Base-by-base conservation (phyloP, 2,329 filamentous ascomycete species). In the Aphanocladium album region DNA sequence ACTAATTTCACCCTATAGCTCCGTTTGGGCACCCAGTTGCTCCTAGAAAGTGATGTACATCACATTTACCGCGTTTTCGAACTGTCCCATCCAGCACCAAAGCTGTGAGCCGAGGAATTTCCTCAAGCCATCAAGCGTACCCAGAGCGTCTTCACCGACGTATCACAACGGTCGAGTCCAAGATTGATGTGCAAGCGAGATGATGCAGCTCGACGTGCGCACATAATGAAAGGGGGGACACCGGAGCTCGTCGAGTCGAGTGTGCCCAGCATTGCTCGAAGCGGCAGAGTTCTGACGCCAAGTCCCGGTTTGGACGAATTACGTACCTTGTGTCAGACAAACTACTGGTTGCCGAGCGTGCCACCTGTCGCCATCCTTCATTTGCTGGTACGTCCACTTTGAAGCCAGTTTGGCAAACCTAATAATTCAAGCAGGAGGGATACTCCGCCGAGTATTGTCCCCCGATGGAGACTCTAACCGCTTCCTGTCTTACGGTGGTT, bases 131-230 rank as follows among this genome's bases (percentile, higher is more conserved):
- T 14, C 9, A 37, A 21, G 9, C 1, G n/a, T 25, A 35, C 30
- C 27, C 7, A 8, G n/a, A 30, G 6, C 12, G 16, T 46, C 12
- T 41, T 25, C 30, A 47, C 19, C 14, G 19, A 19, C 19, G 54
- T 57, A 17, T 27, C 11, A 57, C 54, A 5, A 27, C 6, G 1
- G 9, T 30, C 54, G 21, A 57, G 21, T 57, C 45, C 33, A 21
- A 41, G 45, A 49, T 50, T 23, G 56, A 50, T 12, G n/a, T 17
- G 25, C 7, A 58, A 58, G 56, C 56, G 56, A 58, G 35, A 21
- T n/a, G 46, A 23, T 51, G 35, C 56, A 58, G 17, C 56, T 50
- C 35, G 35, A 57, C 43, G 2, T 30, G 21, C 35, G 19, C 45
- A 37, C 11, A 16, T n/a, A 39, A 8, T 39, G 16, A 49, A 57